Evolutionary conservation across 108 stramenopile genomes (phyloP).

Genomic region (Aurantiochytrium sp.): DNA sequence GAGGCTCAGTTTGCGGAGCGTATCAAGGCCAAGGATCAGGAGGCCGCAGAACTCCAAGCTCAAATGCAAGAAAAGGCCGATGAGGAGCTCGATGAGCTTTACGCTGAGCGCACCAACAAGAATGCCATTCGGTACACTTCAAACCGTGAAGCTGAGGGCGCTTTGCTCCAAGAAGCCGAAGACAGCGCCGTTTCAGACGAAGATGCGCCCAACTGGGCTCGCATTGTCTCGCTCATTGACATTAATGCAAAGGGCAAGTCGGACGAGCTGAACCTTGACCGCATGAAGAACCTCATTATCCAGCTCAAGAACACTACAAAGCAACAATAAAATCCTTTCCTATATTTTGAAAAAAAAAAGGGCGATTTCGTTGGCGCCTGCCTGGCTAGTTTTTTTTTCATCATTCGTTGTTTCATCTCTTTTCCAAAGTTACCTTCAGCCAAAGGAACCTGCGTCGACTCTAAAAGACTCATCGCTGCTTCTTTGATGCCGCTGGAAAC

Average conservation of each 20-base stretch:
- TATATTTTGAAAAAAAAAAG: too few species aligned
- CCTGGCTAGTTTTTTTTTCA: too few species aligned
- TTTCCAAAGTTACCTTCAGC: too few species aligned
- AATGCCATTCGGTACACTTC: background rate
- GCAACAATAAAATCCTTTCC: too few species aligned
- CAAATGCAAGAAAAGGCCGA: background rate
- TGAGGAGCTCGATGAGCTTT: constrained; percentile 1
- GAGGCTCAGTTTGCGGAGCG: background rate
- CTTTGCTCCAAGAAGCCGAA: background rate
- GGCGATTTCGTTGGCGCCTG: too few species aligned
- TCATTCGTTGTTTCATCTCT: too few species aligned
- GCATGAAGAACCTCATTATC: background rate
- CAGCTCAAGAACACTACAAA: background rate
- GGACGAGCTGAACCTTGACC: background rate
- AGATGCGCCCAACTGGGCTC: background rate
- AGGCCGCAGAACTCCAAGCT: background rate
- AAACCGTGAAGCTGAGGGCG: background rate
- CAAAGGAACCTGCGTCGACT: too few species aligned
- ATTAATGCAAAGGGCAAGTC: background rate
- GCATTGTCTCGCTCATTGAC: background rate
- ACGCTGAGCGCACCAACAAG: background rate
- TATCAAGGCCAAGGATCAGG: background rate
- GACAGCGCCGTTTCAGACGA: background rate
- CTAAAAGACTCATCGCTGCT: too few species aligned
- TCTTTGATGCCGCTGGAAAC: too few species aligned